Percentiles rank a stretch among this genome's conserved stretches.
Evolutionary conservation across 805 yeast genomes (phyloP).

Genomic region (Pichia ethanolica): DNA sequence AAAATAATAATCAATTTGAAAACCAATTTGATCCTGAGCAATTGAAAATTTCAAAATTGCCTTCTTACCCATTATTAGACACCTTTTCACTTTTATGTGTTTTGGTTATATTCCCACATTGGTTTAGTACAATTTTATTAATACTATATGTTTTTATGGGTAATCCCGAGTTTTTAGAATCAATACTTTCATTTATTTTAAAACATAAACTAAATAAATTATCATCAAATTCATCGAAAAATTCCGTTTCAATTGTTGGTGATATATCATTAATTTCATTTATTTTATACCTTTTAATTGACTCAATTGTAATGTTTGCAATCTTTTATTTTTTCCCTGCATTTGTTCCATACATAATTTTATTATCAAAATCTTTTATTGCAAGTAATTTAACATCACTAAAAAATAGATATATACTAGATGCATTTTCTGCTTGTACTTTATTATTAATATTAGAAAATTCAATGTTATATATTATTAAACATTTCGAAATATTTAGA

Average conservation of each 20-base stretch:
- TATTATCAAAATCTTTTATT: slow-evolving; percentile 28
- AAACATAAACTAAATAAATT: slow-evolving; percentile 20
- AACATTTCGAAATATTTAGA: slow-evolving; percentile 10
- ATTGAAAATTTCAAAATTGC: slow-evolving; percentile 10
- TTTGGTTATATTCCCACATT: slow-evolving; percentile 22
- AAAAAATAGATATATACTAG: slow-evolving; percentile 20
- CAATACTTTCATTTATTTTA: slow-evolving; percentile 21
- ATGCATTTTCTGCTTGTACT: slow-evolving; percentile 23
- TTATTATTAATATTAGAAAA: slow-evolving; percentile 16
- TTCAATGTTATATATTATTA: slow-evolving; percentile 7
- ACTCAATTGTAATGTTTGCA: slow-evolving; percentile 14
- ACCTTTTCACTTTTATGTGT: slow-evolving; percentile 24
- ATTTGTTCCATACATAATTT: slow-evolving; percentile 20
- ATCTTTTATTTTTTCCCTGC: slow-evolving; percentile 19
- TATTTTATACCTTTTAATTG: slow-evolving; percentile 12
- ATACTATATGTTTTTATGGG: slow-evolving; percentile 20
- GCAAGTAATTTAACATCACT: slow-evolving; percentile 29
- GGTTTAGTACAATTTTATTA: slow-evolving; percentile 19
- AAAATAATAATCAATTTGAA: background rate
- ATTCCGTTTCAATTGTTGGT: background rate
- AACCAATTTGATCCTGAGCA: background rate
- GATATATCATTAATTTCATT: slow-evolving; percentile 7
- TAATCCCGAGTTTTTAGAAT: slow-evolving; percentile 21
- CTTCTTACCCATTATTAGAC: slow-evolving; percentile 22
- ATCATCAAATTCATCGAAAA: slow-evolving; percentile 4